Base-by-base conservation (phyloP, 495 filamentous ascomycete genomes). In the Jackrogersella minutella region DNA sequence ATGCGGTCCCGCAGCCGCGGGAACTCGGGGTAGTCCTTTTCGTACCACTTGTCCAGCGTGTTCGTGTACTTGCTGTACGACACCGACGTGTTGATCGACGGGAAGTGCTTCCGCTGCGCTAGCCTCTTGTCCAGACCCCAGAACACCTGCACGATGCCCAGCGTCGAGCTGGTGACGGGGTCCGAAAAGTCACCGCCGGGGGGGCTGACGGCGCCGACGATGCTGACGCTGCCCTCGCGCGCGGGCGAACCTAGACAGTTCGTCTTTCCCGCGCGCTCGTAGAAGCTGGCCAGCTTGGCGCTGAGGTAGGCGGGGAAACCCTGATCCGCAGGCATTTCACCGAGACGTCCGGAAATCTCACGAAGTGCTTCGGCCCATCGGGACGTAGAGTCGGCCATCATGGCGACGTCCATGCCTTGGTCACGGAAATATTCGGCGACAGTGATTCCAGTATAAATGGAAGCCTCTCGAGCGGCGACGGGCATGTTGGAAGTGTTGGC, bases 401-500 rank as follows among this genome's bases (percentile, higher is more conserved):
- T 98, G 66, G 95, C 93, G 14, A 98, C 94, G 76, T 94, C 86
- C 82, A 97, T 96, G 66, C 95, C 95, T 81, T 97, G 93, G 73
- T 99, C 95, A 77, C 95, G 90, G 86, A 97, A 97, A 76, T 99
- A 99, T 78, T 99, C 94, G 40, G 96, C 93, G 6, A 98, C 90
- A 1, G 95, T 98, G 69, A 98, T 98, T 76, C 96, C 95, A 31
- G 95, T 99, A 80, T 98, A 99, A 74, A 99, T 99, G 43, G 95
- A 99, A 61, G 95, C 95, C 78, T 99, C 95, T 81, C 95, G 93
- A 51, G 95, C 95, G 58, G 95, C 95, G 73, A 99, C 95, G 65
- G 95, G 95, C 95, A 99, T 99, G 83, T 99, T 99, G 60, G 95
- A 99, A 24, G 95, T 99, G 78, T 99, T 99, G 73, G 95, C 95